Evolutionary conservation across 1,284 basidiomycete genomes (phyloP), one percentile per base, ranked within the genome.

Genomic region (Malassezia obtusa): DNA sequence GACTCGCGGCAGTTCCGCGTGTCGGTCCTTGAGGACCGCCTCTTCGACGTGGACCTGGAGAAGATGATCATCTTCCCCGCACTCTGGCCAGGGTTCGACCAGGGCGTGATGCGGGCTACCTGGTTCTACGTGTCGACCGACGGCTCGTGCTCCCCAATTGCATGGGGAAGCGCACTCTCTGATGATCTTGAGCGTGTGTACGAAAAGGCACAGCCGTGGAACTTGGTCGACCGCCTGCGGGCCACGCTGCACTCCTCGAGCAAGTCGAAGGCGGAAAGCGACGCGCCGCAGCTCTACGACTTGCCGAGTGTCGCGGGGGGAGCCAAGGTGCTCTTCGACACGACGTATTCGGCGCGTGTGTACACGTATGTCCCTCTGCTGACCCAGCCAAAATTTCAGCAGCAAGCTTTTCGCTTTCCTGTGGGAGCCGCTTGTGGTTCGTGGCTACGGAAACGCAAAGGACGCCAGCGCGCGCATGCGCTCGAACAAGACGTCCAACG

Each of bases 111-210:
- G 3, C 63, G 67, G 1, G 67, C 68, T 0, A 71, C 67, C 2
- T 76, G 75, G 75, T 76, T 76, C 64, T 77, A 76, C 57, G 66
- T 69, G 2, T 58, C 64, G 2, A 54, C 62, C 15, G 63, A 60
- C 55, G 68, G 54, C 30, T 57, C 60, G 21, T 60, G 62, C 36
- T 60, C 52, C 12, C 67, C 61, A n/a, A 71, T 73, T 45, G 64
- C 58, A n/a, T 65, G 58, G 41, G 60, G 67, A 33, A 58, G 68
- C 46, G 57, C 61, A 0, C 63, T 77, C 1, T 64, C 74, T 6
- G 43, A 56, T 0, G 67, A 73, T 14, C 64, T 77, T 26, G 75
- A 77, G 40, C 32, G 51, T 2, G 75, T 75, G 0, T 77, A 74
- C 49, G 47, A 57, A 0, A 38, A 62, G 15, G 76, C 74, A 21